Conservation (phyloP, 306 rosid genomes). For the Glycine tomentella region DNA sequence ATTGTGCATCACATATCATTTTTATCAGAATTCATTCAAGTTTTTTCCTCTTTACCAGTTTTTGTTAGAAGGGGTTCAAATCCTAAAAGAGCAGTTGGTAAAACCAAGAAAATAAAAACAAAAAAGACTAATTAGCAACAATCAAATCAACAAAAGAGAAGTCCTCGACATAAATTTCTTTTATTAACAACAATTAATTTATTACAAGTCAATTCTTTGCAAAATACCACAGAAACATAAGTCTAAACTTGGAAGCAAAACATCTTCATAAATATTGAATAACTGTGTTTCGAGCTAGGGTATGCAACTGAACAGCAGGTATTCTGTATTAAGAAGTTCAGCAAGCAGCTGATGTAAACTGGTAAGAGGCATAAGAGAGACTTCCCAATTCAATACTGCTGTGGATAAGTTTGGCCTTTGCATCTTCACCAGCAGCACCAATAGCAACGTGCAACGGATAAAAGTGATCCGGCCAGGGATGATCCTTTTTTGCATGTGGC, state of each 20-base stretch:
- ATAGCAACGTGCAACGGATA: conserved; percentile 83
- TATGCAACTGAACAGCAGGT: background rate
- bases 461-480: conserved; percentile 82
- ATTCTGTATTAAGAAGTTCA: conserved; percentile 28
- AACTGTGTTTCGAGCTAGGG: background rate
- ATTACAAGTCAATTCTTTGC: background rate
- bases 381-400: conserved; percentile 62
- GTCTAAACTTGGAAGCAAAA: conserved; percentile 27
- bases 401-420: conserved; percentile 73
- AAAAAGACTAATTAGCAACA: too few species aligned
- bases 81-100: too few species aligned
- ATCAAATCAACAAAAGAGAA: conserved; percentile 21
- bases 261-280: conserved; percentile 3
- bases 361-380: conserved; percentile 84
- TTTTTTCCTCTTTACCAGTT: too few species aligned
- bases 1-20: too few species aligned
- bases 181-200: conserved; percentile 25
- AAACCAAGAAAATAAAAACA: too few species aligned
- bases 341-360: conserved; percentile 56
- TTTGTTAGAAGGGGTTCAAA: too few species aligned
- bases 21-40: too few species aligned
- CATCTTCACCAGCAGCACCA: conserved; percentile 75
- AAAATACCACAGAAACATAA: conserved; percentile 23
- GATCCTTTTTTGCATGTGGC: conserved; percentile 78
- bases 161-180: background rate